Conservation (phyloP, 2,329 filamentous ascomycete genomes). For the Cercospora janseana region DNA sequence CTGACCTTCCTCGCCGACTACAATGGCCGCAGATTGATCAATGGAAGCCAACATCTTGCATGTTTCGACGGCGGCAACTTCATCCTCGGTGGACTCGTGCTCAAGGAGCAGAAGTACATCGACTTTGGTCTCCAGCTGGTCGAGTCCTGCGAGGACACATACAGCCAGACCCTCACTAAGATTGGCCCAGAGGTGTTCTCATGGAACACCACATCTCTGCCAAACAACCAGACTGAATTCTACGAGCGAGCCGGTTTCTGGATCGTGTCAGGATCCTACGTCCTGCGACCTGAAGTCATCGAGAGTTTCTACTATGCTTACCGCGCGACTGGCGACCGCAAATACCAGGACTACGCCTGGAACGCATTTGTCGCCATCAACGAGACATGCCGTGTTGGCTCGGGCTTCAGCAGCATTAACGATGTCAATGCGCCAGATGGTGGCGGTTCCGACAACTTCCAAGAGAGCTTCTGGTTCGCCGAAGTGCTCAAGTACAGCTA, state of each 20-base stretch:
- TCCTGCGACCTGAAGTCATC: slow-evolving; percentile 56
- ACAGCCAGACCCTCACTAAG: slow-evolving; percentile 63
- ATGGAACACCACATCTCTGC: slow-evolving; percentile 41
- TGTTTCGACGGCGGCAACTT: slow-evolving; percentile 86
- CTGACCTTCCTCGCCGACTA: slow-evolving; percentile 69
- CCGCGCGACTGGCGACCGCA: slow-evolving; percentile 23
- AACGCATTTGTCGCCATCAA: slow-evolving; percentile 26
- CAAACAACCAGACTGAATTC: slow-evolving; percentile 51
- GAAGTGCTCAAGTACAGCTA: slow-evolving; percentile 84
- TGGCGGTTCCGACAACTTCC: slow-evolving; percentile 61
- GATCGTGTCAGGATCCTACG: slow-evolving; percentile 61
- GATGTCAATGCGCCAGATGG: slow-evolving; percentile 19
- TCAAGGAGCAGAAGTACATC: slow-evolving; percentile 64
- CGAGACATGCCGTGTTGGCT: slow-evolving; percentile 17
- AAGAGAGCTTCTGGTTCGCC: slow-evolving; percentile 86
- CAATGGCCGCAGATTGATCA: slow-evolving; percentile 43
- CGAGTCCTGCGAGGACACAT: slow-evolving; percentile 73
- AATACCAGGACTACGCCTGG: slow-evolving; percentile 26
- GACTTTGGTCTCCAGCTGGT: slow-evolving; percentile 72
- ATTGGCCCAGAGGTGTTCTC: slow-evolving; percentile 69
- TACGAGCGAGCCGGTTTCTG: slow-evolving; percentile 66
- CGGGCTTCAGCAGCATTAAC: slow-evolving; percentile 21
- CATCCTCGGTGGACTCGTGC: slow-evolving; percentile 74
- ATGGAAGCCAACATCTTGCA: slow-evolving; percentile 56
- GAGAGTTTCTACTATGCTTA: slow-evolving; percentile 29